Conservation (phyloP, 129 eudicot genomes). For the Helianthus annuus region DNA sequence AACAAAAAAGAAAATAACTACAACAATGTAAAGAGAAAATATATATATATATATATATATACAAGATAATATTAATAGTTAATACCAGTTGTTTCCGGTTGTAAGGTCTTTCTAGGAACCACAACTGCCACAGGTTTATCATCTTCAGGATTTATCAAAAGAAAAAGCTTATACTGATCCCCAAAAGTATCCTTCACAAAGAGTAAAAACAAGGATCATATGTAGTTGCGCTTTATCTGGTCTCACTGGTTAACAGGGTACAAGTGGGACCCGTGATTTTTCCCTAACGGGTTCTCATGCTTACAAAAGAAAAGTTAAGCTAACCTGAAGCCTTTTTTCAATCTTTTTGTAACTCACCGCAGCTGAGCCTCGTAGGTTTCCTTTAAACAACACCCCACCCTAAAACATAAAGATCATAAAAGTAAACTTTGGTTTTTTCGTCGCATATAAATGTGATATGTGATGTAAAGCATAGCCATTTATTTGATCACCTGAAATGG, state of each 20-base stretch:
- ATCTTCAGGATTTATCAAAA: slow-evolving; percentile 90
- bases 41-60: not conserved
- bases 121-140: slow-evolving; percentile 98
- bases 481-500: slow-evolving; percentile 80
- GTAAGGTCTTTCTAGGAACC: slow-evolving; percentile 88
- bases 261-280: too few species aligned
- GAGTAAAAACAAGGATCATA: slow-evolving; percentile 10
- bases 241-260: too few species aligned
- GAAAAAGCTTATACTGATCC: slow-evolving; percentile 85
- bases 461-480: slow-evolving; percentile 9
- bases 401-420: slow-evolving; percentile 19
- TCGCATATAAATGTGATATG: not conserved
- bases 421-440: not conserved
- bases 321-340: slow-evolving; percentile 70
- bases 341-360: slow-evolving; percentile 78
- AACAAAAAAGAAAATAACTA: not conserved
- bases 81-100: slow-evolving; percentile 93
- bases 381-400: slow-evolving; percentile 96
- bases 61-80: not conserved
- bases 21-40: not conserved
- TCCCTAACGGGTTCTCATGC: too few species aligned
- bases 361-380: slow-evolving; percentile 88
- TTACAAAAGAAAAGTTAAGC: slow-evolving; percentile 14
- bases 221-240: not conserved
- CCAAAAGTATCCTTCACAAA: slow-evolving; percentile 78